phyloP scores from a whole-genome alignment of 495 filamentous ascomycete species.

The Penicilliopsis zonata region DNA sequence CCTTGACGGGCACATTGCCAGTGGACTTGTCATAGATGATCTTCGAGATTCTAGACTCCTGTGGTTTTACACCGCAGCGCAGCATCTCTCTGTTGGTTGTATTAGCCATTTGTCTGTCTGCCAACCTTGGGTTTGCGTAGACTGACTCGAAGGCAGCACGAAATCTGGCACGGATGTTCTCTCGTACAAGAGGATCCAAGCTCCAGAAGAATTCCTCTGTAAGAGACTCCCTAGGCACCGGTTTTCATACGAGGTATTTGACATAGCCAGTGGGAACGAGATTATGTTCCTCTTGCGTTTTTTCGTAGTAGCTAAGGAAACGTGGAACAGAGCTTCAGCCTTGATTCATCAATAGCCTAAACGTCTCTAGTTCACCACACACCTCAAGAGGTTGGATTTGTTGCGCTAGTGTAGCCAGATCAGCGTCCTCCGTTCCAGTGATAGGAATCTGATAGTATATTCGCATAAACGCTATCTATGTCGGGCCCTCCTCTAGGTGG shows the following conservation, averaged over 20 bases:
- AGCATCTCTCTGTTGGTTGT: constrained; percentile 7
- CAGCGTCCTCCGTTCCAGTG: constrained; percentile 9
- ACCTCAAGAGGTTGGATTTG: constrained; percentile 3
- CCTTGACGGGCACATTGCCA: constrained; percentile 6
- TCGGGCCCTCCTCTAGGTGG: constrained; percentile 3
- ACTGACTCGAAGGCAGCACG: constrained; percentile 8
- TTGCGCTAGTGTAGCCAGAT: constrained; percentile 4
- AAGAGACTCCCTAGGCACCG: constrained; percentile 8
- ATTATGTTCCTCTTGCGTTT: constrained; percentile 5
- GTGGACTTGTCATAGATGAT: constrained; percentile 10
- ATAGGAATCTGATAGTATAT: constrained; percentile 11
- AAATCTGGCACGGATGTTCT: constrained; percentile 7
- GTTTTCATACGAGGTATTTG: constrained; percentile 9
- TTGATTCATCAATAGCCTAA: constrained; percentile 3
- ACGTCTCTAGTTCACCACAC: constrained; percentile 7
- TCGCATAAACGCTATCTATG: constrained; percentile 8
- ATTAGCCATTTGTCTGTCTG: constrained; percentile 2
- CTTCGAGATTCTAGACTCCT: constrained; percentile 5
- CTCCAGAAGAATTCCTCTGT: constrained; percentile 11
- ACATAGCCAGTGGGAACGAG: constrained; percentile 9
- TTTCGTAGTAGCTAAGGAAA: constrained; percentile 7
- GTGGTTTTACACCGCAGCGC: constrained; percentile 4
- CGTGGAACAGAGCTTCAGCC: constrained; percentile 6
- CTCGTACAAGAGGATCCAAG: constrained; percentile 3
- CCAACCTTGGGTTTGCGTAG: constrained; percentile 2